A percentile compares a stretch with the other conserved stretches of the same genome.
phyloP scores from a whole-genome alignment of 108 stramenopile species.

The Pseudonitzschia multistriata region DNA sequence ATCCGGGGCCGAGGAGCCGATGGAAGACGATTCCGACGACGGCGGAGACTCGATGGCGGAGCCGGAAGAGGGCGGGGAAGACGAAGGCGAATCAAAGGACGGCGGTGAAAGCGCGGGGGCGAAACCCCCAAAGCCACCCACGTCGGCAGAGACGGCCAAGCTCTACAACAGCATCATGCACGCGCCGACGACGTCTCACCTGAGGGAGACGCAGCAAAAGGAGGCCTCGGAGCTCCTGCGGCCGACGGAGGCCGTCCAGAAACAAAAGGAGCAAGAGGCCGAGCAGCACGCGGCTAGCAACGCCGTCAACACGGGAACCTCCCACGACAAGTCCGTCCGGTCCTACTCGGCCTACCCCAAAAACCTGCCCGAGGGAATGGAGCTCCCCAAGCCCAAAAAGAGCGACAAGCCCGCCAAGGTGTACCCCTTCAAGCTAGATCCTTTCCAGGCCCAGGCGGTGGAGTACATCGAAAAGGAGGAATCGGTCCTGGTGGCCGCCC shows the following conservation, averaged over 20 bases:
- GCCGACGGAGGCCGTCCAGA: neutral
- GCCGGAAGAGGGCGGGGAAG: neutral
- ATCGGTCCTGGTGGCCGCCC: constrained; percentile 94
- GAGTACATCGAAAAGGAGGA: constrained; percentile 91
- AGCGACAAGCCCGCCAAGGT: constrained; percentile 81
- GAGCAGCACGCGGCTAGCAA: constrained; percentile 37
- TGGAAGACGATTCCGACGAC: neutral
- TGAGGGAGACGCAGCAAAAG: no score
- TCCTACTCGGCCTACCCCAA: constrained; percentile 80
- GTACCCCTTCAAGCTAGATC: constrained; percentile 95
- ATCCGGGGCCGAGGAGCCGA: neutral
- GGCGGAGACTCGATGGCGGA: neutral
- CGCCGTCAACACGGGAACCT: constrained; percentile 77
- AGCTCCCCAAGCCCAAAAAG: constrained; percentile 34
- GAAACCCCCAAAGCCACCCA: constrained; percentile 9
- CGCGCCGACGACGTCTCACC: constrained; percentile 23
- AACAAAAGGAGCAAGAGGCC: constrained; percentile 20
- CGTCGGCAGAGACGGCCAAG: constrained; percentile 20
- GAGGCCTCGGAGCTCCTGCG: neutral
- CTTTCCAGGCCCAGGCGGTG: constrained; percentile 94
- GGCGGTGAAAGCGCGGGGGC: constrained; percentile 22
- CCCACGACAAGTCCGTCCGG: constrained; percentile 84
- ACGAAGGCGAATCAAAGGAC: neutral
- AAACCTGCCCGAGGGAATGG: constrained; percentile 43
- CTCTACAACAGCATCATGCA: constrained; percentile 39